Base-by-base conservation (phyloP, 2,329 filamentous ascomycete genomes). In the Fusarium sublunatum region DNA sequence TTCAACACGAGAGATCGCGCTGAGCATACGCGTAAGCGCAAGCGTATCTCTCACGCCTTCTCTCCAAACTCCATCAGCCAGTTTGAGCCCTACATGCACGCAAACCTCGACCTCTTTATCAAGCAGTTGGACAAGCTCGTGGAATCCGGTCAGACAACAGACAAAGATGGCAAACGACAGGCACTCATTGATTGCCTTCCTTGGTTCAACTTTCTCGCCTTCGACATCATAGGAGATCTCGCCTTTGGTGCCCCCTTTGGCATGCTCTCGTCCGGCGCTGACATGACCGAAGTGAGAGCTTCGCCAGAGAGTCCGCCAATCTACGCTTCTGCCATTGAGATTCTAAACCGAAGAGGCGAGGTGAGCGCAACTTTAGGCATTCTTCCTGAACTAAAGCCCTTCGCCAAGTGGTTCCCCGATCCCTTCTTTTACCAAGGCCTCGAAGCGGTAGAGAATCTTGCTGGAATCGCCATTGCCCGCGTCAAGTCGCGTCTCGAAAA, bases 51-150 rank as follows among this genome's bases (percentile, higher is more conserved):
- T 2, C 92, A 96, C 75, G 95, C 91, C 29, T 97, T 97, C 78
- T 91, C 88, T 12, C 83, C 89, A 59, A 96, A 94, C 78, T 91
- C 87, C 9, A 84, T 97, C 50, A 83, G 84, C 57, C 88, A 96
- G 74, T 96, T 96, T 73, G 93, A 97, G 79, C 91, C 92, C 47
- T 96, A 94, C 76, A 94, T 97, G 67, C 89, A 91, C 72, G 80
- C 83, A 65, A 96, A 96, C 74, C 83, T 96, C 4, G 86, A 90
- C 56, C 78, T 88, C 12, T 91, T 96, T 55, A 86, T 91, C 24
- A 79, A 81, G 58, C 87, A 92, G 74, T 92, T 92, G 84, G 90
- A 92, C 71, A 80, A 80, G 15, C 78, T 94, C 7, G 81, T 80
- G 25, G 71, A 74, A 5, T 76, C 81, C 10, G 76, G 79, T 10